Percentiles rank a stretch among this genome's conserved stretches.
Evolutionary conservation across 176 grass and related monocot genomes (phyloP).

Genomic region (Urochloa ruziziensis): DNA sequence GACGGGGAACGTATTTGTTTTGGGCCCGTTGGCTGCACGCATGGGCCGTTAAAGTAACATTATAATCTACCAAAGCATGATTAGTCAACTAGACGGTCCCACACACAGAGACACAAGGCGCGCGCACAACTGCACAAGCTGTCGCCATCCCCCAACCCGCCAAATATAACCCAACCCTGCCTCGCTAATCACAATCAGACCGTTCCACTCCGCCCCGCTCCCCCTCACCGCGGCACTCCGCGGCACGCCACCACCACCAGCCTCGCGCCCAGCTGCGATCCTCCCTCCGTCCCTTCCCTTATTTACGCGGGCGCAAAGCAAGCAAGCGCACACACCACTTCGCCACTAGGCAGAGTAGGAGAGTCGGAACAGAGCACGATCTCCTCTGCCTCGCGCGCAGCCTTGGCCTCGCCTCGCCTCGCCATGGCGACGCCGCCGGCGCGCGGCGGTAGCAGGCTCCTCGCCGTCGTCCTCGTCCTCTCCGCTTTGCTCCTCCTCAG

Average conservation of each 20-base stretch:
- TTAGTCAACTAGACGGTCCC: not conserved
- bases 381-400: not conserved
- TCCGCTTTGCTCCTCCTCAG: not conserved
- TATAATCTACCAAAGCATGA: not conserved
- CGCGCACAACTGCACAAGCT: too few relatives aligned
- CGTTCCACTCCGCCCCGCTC: not conserved
- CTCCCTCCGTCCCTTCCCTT: not conserved
- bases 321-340: not conserved
- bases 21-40: not conserved
- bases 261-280: not conserved
- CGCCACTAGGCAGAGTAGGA: too few relatives aligned
- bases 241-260: too few relatives aligned
- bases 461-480: constrained; percentile 37
- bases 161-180: not conserved
- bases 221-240: too few relatives aligned
- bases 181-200: not conserved
- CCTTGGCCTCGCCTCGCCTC: too few relatives aligned
- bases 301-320: not conserved
- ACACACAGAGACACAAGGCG: not conserved
- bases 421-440: constrained; percentile 2
- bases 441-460: constrained; percentile 18
- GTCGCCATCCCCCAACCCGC: not conserved
- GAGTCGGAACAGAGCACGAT: not conserved
- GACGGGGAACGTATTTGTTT: too few relatives aligned
- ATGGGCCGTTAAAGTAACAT: not conserved